Percentiles rank a stretch among this genome's conserved stretches.
phyloP scores from a whole-genome alignment of 2,329 filamentous ascomycete genomes.

The Aureobasidium musti region DNA sequence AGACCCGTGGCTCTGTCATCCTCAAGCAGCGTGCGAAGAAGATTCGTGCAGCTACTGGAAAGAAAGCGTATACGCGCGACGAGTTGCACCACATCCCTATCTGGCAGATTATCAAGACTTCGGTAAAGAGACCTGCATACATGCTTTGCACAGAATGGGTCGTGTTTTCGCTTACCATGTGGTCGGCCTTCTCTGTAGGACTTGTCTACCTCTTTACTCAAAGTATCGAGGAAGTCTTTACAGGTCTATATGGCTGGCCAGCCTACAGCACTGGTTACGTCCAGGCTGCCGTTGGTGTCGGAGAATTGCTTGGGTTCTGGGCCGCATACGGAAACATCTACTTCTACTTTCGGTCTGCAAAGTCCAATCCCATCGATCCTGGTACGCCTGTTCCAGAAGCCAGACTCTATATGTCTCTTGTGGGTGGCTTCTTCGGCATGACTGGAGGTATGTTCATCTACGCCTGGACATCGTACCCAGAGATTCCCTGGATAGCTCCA shows the following conservation, averaged over 20 bases:
- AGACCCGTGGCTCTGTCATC: slow-evolving; percentile 53
- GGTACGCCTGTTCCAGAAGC: slow-evolving; percentile 49
- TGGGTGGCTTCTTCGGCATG: slow-evolving; percentile 51
- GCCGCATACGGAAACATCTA: slow-evolving; percentile 41
- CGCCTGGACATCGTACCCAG: slow-evolving; percentile 51
- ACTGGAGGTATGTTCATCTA: slow-evolving; percentile 55
- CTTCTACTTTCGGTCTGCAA: slow-evolving; percentile 43
- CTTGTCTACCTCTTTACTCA: slow-evolving; percentile 55
- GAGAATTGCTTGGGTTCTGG: slow-evolving; percentile 47
- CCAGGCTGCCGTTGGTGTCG: slow-evolving; percentile 50
- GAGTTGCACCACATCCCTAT: slow-evolving; percentile 42
- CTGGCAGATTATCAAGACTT: slow-evolving; percentile 40
- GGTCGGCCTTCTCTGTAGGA: slow-evolving; percentile 53
- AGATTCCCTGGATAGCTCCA: slow-evolving; percentile 52
- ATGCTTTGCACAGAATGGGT: slow-evolving; percentile 55
- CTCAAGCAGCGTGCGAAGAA: slow-evolving; percentile 44
- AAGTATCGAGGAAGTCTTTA: slow-evolving; percentile 49
- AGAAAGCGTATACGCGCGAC: slow-evolving; percentile 39
- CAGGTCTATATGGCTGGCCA: slow-evolving; percentile 45
- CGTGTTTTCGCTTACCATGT: slow-evolving; percentile 51
- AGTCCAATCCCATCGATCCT: slow-evolving; percentile 42
- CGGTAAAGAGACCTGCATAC: slow-evolving; percentile 40
- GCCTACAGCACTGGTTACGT: slow-evolving; percentile 50
- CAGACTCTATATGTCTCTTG: slow-evolving; percentile 48
- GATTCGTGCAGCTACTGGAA: slow-evolving; percentile 39